Evolutionary conservation across 805 yeast species (phyloP).

Genomic region (Saccharomycopsis lassenensis): DNA sequence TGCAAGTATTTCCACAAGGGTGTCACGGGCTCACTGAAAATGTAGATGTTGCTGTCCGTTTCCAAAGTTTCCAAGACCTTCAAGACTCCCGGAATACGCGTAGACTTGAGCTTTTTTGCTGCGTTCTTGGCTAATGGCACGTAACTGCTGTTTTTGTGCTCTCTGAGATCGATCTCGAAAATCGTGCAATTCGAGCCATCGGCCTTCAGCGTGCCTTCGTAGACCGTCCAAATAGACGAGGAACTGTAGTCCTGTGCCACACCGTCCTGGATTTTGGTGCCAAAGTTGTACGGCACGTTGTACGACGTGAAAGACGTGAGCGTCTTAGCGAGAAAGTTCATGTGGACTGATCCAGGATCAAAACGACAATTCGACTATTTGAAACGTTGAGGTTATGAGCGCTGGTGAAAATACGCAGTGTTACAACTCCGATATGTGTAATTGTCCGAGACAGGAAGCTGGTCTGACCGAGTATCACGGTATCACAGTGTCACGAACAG

Average conservation of each 20-base stretch:
- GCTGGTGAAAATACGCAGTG: too few relatives aligned
- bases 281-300: conserved; percentile 48
- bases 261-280: conserved; percentile 28
- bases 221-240: conserved; percentile 49
- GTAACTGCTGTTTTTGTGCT: conserved; percentile 25
- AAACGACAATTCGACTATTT: too few relatives aligned
- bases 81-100: conserved; percentile 63
- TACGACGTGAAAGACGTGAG: conserved; percentile 38
- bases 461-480: too few relatives aligned
- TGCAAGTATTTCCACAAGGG: conserved; percentile 37
- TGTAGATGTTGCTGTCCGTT: conserved; percentile 32
- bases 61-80: conserved; percentile 54
- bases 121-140: conserved; percentile 34
- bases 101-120: conserved; percentile 37
- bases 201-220: conserved; percentile 41
- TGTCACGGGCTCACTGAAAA: conserved; percentile 55
- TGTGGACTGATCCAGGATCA: conserved; percentile 22
- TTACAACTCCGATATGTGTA: too few relatives aligned
- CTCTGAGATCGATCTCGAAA: conserved; percentile 47
- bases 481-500: too few relatives aligned
- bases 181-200: conserved; percentile 37
- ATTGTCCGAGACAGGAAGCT: too few relatives aligned
- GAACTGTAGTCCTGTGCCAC: conserved; percentile 23
- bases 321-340: conserved; percentile 64
- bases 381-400: too few relatives aligned